A percentile compares a stretch with the other conserved stretches of the same genome.
These are phyloP conservation scores for Malassezia yamatoensis DNA, from an alignment of 1,284 basidiomycete species.

Conservation along the genomic window DNA sequence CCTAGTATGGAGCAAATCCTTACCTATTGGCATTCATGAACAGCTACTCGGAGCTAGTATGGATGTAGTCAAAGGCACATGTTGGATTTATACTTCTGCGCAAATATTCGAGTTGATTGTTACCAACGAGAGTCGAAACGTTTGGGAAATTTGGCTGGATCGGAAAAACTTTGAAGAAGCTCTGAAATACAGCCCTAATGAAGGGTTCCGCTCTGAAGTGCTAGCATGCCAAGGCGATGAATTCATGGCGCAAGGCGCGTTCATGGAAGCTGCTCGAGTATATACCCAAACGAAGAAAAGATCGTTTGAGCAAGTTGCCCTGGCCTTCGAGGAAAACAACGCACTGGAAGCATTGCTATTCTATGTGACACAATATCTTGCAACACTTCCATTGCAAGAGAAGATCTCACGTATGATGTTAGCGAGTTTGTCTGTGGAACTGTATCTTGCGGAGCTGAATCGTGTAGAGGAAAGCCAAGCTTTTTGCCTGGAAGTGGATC, in stretches of 20 bases:
- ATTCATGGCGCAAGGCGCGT: conserved; percentile 71
- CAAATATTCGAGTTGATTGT: conserved; percentile 81
- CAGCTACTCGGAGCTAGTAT: conserved; percentile 34
- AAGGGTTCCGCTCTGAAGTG: conserved; percentile 71
- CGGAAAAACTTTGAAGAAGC: conserved; percentile 68
- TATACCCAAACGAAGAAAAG: conserved; percentile 64
- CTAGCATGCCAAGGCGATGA: conserved; percentile 72
- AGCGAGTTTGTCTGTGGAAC: conserved; percentile 95
- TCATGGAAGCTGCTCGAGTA: conserved; percentile 79
- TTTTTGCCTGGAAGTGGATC: no score
- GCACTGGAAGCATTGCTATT: conserved; percentile 87
- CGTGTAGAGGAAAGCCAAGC: conserved; percentile 66
- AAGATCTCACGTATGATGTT: conserved; percentile 78
- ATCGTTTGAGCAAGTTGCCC: conserved; percentile 76
- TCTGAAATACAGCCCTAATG: conserved; percentile 69
- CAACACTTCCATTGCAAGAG: conserved; percentile 69
- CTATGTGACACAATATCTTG: conserved; percentile 77
- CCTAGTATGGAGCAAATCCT: conserved; percentile 66
- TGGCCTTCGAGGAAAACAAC: conserved; percentile 77
- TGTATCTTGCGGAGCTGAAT: conserved; percentile 91
- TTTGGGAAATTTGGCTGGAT: conserved; percentile 83
- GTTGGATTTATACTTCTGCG: conserved; percentile 85
- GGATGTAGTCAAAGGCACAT: conserved; percentile 77
- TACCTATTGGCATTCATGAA: conserved; percentile 33
- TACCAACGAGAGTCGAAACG: conserved; percentile 78